Evolutionary conservation across 306 rosid species (phyloP).

Genomic region (Biancaea sappan): DNA sequence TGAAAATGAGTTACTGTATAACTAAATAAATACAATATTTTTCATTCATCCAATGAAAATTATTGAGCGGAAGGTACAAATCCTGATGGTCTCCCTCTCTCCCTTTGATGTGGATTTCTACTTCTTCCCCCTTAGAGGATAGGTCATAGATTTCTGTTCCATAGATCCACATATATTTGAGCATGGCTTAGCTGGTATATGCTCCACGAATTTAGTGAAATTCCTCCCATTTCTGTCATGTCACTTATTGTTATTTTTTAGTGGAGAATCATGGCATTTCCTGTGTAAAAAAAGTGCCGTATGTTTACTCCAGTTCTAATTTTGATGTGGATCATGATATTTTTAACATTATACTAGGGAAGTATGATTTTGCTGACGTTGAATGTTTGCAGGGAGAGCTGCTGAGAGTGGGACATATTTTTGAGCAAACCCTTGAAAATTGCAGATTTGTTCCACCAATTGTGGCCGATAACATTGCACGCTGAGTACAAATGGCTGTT

Average conservation of each 20-base stretch:
- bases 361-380: constrained; percentile 19
- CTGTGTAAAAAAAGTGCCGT: neutral
- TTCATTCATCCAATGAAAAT: neutral
- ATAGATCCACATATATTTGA: constrained; percentile 11
- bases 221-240: constrained; percentile 12
- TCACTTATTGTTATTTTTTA: too few relatives aligned
- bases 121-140: neutral
- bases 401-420: constrained; percentile 88
- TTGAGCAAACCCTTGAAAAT: constrained; percentile 83
- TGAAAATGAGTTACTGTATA: neutral
- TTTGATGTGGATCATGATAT: neutral
- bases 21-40: neutral
- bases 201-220: neutral
- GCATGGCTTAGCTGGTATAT: neutral
- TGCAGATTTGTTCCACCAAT: constrained; percentile 85
- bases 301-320: constrained; percentile 16
- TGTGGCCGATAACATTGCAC: constrained; percentile 46
- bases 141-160: constrained; percentile 10
- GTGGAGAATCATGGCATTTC: neutral
- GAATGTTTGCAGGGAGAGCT: constrained; percentile 65
- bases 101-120: neutral
- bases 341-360: constrained; percentile 11
- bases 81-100: neutral
- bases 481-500: constrained; percentile 19
- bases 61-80: neutral